phyloP scores from a whole-genome alignment of 352 stramenopile species.

The Pythium diclinum region DNA sequence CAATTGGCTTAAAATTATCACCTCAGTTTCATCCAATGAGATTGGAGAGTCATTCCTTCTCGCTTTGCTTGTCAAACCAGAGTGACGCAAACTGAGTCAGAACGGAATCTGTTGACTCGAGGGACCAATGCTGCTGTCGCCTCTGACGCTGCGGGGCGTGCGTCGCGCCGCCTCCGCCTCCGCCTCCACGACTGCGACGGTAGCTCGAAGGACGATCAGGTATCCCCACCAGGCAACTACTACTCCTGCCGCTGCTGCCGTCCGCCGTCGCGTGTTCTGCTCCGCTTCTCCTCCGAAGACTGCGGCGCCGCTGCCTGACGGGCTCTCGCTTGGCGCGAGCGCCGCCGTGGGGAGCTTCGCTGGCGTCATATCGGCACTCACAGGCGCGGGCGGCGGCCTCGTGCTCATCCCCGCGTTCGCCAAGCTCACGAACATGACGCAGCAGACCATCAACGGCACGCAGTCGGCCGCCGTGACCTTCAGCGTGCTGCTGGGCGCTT shows the following conservation, averaged over 20 bases:
- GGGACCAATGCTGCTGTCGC: neutral
- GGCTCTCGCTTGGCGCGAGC: conserved; percentile 38
- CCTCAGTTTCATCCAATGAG: neutral
- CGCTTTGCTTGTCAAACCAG: conserved; percentile 2
- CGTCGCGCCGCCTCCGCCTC: neutral
- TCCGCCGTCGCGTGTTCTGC: neutral
- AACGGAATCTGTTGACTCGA: neutral
- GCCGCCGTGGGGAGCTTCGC: conserved; percentile 49
- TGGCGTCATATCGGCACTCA: conserved; percentile 71
- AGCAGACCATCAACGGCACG: conserved; percentile 83
- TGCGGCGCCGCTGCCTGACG: neutral
- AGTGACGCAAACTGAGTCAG: neutral
- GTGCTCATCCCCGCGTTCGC: conserved; percentile 79
- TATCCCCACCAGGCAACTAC: neutral
- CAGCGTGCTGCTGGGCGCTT: conserved; percentile 54
- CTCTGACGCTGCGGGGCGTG: neutral
- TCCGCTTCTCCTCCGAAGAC: neutral
- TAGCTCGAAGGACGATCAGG: neutral
- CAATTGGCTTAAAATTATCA: neutral
- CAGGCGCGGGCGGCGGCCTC: conserved; percentile 66
- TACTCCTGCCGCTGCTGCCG: neutral
- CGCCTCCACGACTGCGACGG: neutral
- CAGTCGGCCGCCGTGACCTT: conserved; percentile 72
- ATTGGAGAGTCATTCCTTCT: neutral
- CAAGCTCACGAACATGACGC: conserved; percentile 71